A percentile compares a stretch with the other conserved stretches of the same genome.
phyloP scores from a whole-genome alignment of 495 filamentous ascomycete species.

The Hyaloscypha hepaticicola region DNA sequence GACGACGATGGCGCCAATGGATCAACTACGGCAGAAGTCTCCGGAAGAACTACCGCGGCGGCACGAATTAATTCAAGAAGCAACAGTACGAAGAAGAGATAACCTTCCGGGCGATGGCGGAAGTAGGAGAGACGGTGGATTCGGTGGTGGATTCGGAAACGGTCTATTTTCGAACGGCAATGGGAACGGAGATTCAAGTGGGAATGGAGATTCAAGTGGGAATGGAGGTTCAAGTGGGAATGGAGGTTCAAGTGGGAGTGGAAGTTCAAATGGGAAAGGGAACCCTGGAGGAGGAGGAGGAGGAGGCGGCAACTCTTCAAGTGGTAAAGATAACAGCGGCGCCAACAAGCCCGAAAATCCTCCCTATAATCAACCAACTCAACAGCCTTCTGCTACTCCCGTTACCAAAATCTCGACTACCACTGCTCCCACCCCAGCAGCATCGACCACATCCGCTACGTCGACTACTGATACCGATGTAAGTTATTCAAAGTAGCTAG shows the following conservation, averaged over 20 bases:
- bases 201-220: constrained; percentile 14
- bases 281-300: constrained; percentile 7
- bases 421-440: not conserved
- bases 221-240: constrained; percentile 14
- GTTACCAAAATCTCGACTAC: constrained; percentile 6
- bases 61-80: not conserved
- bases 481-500: not conserved
- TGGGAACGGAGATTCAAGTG: constrained; percentile 20
- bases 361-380: not conserved
- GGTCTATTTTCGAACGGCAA: constrained; percentile 10
- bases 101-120: constrained; percentile 4
- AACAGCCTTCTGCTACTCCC: constrained; percentile 2
- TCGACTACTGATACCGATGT: not conserved
- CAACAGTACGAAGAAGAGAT: not conserved
- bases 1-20: constrained; percentile 30
- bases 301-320: constrained; percentile 1
- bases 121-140: constrained; percentile 2
- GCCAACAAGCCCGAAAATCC: not conserved
- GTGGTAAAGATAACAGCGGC: not conserved
- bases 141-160: not conserved
- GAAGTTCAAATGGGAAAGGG: too few species aligned
- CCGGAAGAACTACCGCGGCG: constrained; percentile 13
- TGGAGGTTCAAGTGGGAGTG: constrained; percentile 15
- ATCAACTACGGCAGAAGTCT: constrained; percentile 10
- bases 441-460: not conserved